A percentile compares a stretch with the other conserved stretches of the same genome.
phyloP scores from a whole-genome alignment of 2,329 filamentous ascomycete genomes.

The Trichoderma atroviride region DNA sequence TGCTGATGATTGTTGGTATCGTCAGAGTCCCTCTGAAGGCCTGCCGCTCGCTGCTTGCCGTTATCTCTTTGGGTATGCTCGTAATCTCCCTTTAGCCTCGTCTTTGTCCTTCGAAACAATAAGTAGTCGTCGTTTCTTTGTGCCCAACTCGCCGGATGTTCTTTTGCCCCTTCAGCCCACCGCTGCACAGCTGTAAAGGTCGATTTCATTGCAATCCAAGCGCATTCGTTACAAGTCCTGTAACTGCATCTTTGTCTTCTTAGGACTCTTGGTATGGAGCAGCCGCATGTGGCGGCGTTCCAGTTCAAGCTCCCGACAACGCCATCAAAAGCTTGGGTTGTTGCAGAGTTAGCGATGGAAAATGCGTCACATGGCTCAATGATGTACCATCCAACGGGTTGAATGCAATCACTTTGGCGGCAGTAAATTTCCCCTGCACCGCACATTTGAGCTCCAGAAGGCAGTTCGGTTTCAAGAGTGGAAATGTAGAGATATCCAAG shows the following conservation, averaged over 20 bases:
- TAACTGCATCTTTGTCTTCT: conserved; percentile 14
- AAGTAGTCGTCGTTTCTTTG: neutral
- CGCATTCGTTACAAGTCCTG: neutral
- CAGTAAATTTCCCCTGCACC: conserved; percentile 24
- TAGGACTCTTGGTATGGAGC: conserved; percentile 10
- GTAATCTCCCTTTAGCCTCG: neutral
- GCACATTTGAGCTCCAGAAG: conserved; percentile 17
- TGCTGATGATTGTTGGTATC: neutral
- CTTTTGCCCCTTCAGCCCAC: conserved; percentile 1
- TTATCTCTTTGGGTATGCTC: neutral
- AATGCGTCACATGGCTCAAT: conserved; percentile 17
- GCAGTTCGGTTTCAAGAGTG: neutral
- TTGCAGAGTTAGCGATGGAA: neutral
- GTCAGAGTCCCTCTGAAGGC: neutral
- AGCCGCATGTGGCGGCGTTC: conserved; percentile 6
- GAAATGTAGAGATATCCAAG: neutral
- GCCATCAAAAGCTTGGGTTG: neutral
- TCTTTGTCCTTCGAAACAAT: conserved; percentile 18
- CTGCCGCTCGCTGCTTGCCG: neutral
- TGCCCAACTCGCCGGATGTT: neutral
- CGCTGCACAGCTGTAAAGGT: neutral
- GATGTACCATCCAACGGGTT: conserved; percentile 24
- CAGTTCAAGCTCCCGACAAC: conserved; percentile 12
- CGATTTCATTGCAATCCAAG: neutral
- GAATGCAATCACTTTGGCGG: conserved; percentile 6